Conservation (phyloP, 1,284 basidiomycete species). For the Sphagnurus paluster region DNA sequence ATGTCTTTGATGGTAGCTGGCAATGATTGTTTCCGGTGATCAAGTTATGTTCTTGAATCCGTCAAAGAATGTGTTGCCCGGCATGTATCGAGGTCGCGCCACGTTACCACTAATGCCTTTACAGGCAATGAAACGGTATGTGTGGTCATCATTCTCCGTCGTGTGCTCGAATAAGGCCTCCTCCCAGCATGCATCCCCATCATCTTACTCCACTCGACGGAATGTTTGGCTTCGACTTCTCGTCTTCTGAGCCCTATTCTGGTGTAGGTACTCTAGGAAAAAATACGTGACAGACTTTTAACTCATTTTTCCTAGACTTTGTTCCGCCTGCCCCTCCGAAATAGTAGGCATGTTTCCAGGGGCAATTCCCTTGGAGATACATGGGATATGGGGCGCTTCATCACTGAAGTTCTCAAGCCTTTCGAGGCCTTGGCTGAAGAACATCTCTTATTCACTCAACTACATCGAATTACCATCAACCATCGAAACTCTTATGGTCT, state of each 20-base stretch:
- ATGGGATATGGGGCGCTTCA: constrained; percentile 7
- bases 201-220: constrained; percentile 40
- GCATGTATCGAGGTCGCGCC: constrained; percentile 25
- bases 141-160: background rate
- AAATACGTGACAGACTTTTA: background rate
- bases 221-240: constrained; percentile 36
- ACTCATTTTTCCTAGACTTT: constrained; percentile 37
- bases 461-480: constrained; percentile 25
- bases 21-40: constrained; percentile 43
- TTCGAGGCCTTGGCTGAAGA: constrained; percentile 28
- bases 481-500: constrained; percentile 17
- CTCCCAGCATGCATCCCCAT: constrained; percentile 37
- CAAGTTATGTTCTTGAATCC: constrained; percentile 47
- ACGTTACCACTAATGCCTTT: constrained; percentile 29
- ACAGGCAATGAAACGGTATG: constrained; percentile 30
- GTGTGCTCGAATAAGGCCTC: background rate
- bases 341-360: constrained; percentile 10
- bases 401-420: constrained; percentile 21
- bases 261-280: constrained; percentile 34
- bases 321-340: constrained; percentile 46
- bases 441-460: constrained; percentile 32
- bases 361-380: background rate
- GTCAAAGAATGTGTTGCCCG: constrained; percentile 36
- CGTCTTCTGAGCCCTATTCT: constrained; percentile 28
- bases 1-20: constrained; percentile 30